These are phyloP conservation scores for Aspergillus saccharolyticus DNA, from an alignment of 495 filamentous ascomycete genomes.

Conservation along the genomic window DNA sequence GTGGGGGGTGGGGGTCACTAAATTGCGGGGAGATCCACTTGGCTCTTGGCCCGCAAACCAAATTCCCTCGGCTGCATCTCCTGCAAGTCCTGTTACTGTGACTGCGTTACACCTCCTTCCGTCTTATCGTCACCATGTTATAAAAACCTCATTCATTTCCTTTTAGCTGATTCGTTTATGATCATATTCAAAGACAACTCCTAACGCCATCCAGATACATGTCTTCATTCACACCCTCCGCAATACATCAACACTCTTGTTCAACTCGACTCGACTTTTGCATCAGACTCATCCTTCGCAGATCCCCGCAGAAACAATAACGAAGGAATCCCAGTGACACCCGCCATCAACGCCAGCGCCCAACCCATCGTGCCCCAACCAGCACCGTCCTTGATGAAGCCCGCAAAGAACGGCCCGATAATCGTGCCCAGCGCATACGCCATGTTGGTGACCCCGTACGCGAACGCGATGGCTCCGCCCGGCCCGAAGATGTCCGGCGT, in stretches of 20 bases:
- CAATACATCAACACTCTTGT: background rate
- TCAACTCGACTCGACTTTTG: background rate
- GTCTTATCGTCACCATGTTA: background rate
- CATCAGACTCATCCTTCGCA: background rate
- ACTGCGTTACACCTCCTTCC: too few species aligned
- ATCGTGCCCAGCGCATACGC: slow-evolving; percentile 54
- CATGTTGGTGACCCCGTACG: slow-evolving; percentile 51
- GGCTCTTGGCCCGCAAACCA: too few species aligned
- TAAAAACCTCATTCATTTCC: background rate
- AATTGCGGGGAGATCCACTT: slow-evolving; percentile 24
- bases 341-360: slow-evolving; percentile 24
- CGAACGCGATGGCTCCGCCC: slow-evolving; percentile 53
- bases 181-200: background rate
- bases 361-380: slow-evolving; percentile 54
- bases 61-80: too few species aligned
- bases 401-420: slow-evolving; percentile 55
- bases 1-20: slow-evolving; percentile 20
- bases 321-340: slow-evolving; percentile 22
- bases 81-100: too few species aligned
- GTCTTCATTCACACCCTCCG: too few species aligned
- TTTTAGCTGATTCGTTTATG: background rate
- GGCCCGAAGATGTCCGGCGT: slow-evolving; percentile 46
- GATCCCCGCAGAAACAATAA: slow-evolving; percentile 19
- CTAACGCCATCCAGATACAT: too few species aligned
- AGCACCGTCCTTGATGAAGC: slow-evolving; percentile 47